These are phyloP conservation scores for Cladorrhinum sp. DNA, from an alignment of 2,329 filamentous ascomycete genomes.

Conservation along the genomic window DNA sequence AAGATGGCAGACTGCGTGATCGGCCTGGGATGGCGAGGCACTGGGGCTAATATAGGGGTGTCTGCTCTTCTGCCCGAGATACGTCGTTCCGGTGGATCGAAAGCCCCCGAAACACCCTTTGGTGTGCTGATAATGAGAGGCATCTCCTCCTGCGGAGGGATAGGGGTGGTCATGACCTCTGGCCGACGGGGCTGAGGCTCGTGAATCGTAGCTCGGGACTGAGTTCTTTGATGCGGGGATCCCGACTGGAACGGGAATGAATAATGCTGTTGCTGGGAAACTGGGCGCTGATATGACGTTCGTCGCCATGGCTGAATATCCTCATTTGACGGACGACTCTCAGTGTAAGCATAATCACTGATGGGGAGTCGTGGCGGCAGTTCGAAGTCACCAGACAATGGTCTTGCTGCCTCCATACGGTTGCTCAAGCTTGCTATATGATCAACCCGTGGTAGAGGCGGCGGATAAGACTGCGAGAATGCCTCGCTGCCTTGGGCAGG, in stretches of 20 bases:
- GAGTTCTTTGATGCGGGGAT: slow-evolving; percentile 7
- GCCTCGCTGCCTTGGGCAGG: slow-evolving; percentile 34
- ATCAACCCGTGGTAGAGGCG: slow-evolving; percentile 39
- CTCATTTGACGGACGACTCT: neutral
- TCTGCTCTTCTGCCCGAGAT: slow-evolving; percentile 36
- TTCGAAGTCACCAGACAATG: slow-evolving; percentile 43
- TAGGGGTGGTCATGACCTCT: slow-evolving; percentile 27
- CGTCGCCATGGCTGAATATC: slow-evolving; percentile 12
- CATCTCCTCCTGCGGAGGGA: slow-evolving; percentile 41
- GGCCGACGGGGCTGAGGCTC: slow-evolving; percentile 23
- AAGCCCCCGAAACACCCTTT: slow-evolving; percentile 51
- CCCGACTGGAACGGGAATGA: slow-evolving; percentile 15
- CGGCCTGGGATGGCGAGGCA: slow-evolving; percentile 49
- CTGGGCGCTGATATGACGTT: slow-evolving; percentile 22
- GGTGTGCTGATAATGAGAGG: slow-evolving; percentile 62
- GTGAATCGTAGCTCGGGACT: slow-evolving; percentile 15
- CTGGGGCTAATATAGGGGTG: slow-evolving; percentile 50
- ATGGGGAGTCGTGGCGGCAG: slow-evolving; percentile 42
- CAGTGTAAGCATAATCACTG: slow-evolving; percentile 23
- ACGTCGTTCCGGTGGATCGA: slow-evolving; percentile 42
- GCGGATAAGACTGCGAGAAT: slow-evolving; percentile 37
- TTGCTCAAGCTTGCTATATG: slow-evolving; percentile 39
- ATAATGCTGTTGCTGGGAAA: slow-evolving; percentile 26
- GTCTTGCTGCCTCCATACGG: slow-evolving; percentile 39
- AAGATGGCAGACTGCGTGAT: slow-evolving; percentile 34